Percentiles rank a stretch among this genome's conserved stretches.
phyloP scores from a whole-genome alignment of 73 alveolate genomes.

The Tetrahymena thermophila region DNA sequence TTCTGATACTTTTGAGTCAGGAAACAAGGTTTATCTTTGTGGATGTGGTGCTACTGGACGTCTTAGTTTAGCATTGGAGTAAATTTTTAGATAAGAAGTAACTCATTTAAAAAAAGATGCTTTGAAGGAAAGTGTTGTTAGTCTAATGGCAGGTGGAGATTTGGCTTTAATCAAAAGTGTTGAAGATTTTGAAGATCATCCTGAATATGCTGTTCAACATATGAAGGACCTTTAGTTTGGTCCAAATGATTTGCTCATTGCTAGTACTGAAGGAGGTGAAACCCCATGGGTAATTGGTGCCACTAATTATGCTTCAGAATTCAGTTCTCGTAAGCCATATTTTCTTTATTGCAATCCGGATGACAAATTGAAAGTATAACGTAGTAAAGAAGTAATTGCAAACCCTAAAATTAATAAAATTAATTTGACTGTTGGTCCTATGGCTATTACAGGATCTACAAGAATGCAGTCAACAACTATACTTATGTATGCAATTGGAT shows the following conservation, averaged over 20 bases:
- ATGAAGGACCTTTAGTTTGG: conserved; percentile 24
- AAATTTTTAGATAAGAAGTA: conserved; percentile 11
- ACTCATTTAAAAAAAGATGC: background rate
- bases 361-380: conserved; percentile 14
- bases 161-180: conserved; percentile 36
- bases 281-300: conserved; percentile 47
- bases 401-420: conserved; percentile 26
- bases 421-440: conserved; percentile 22
- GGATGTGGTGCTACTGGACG: conserved; percentile 48
- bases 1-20: conserved; percentile 5
- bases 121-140: conserved; percentile 5
- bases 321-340: conserved; percentile 10
- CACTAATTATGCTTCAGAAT: conserved; percentile 16
- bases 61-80: conserved; percentile 22
- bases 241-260: conserved; percentile 22
- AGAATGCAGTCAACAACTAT: conserved; percentile 42
- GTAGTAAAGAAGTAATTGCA: conserved; percentile 24
- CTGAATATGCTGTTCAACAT: conserved; percentile 42
- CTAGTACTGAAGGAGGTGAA: conserved; percentile 46
- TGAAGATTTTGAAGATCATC: conserved; percentile 46
- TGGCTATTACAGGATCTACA: conserved; percentile 37
- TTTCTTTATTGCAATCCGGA: conserved; percentile 43
- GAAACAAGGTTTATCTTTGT: conserved; percentile 25
- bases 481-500: conserved; percentile 37
- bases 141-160: conserved; percentile 47